phyloP scores from a whole-genome alignment of 768 basidiomycete genomes.

The Boletales sp. region DNA sequence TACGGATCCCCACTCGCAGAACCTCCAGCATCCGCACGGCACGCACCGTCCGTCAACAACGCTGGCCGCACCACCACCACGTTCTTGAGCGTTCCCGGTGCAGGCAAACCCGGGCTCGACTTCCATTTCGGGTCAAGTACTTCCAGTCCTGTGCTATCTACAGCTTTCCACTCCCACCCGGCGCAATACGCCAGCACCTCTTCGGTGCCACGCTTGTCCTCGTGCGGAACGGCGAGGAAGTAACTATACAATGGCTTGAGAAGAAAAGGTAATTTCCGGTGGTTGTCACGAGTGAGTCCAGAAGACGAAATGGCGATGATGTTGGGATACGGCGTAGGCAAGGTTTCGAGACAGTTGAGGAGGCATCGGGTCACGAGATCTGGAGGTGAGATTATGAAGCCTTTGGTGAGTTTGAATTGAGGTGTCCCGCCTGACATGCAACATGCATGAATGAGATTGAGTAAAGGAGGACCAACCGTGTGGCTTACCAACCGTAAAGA shows the following conservation, averaged over 20 bases:
- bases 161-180: conserved; percentile 50
- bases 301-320: conserved; percentile 52
- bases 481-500: conserved; percentile 60
- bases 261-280: conserved; percentile 42
- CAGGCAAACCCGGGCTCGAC: conserved; percentile 32
- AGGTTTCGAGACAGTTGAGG: conserved; percentile 52
- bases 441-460: not conserved
- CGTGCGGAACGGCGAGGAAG: conserved; percentile 44
- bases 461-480: not conserved
- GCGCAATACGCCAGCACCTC: conserved; percentile 44
- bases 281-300: conserved; percentile 48
- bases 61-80: conserved; percentile 53
- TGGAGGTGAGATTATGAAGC: conserved; percentile 44
- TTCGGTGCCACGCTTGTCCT: conserved; percentile 62
- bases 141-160: conserved; percentile 38
- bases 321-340: conserved; percentile 45
- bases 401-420: conserved; percentile 44
- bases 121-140: conserved; percentile 48
- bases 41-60: conserved; percentile 55
- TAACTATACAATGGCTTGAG: conserved; percentile 48
- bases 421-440: conserved; percentile 26
- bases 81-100: conserved; percentile 39
- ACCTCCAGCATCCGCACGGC: conserved; percentile 23
- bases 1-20: conserved; percentile 30
- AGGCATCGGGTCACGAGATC: conserved; percentile 59